A percentile compares a stretch with the other conserved stretches of the same genome.
Conservation (phyloP, 306 rosid genomes). For the Purshia tridentata region DNA sequence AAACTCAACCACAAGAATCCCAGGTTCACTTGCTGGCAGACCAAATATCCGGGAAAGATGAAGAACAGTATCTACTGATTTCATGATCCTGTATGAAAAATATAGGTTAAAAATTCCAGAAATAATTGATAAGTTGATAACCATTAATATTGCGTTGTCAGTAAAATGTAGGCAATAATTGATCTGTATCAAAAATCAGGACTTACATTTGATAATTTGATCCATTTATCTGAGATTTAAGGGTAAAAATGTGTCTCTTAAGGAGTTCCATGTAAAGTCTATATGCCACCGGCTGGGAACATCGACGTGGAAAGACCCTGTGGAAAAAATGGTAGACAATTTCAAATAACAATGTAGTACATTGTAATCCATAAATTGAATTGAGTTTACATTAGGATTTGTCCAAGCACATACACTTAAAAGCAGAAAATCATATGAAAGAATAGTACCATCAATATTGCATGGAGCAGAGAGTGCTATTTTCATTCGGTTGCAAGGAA, state of each 20-base stretch:
- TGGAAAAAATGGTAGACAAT: constrained; percentile 12
- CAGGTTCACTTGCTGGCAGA: constrained; percentile 65
- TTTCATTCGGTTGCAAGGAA: background rate
- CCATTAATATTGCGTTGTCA: background rate
- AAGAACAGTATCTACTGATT: constrained; percentile 68
- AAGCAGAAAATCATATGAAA: no score
- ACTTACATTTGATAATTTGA: constrained; percentile 68
- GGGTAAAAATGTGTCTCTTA: constrained; percentile 68
- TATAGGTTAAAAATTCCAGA: constrained; percentile 34
- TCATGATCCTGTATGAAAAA: constrained; percentile 69
- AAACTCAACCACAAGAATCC: constrained; percentile 81
- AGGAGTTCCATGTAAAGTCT: constrained; percentile 84
- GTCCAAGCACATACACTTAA: background rate
- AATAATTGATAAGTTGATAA: background rate
- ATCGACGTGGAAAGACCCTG: constrained; percentile 88
- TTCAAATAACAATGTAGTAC: background rate
- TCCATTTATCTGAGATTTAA: constrained; percentile 63
- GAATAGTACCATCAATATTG: no score
- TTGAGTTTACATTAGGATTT: background rate
- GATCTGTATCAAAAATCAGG: background rate
- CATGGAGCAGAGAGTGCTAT: no score
- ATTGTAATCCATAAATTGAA: background rate
- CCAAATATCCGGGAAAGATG: constrained; percentile 70
- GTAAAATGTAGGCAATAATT: background rate
- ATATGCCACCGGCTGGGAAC: constrained; percentile 73